These are phyloP conservation scores for Candida frijolesensis DNA, from an alignment of 1,139 yeast species.

Conservation along the genomic window DNA sequence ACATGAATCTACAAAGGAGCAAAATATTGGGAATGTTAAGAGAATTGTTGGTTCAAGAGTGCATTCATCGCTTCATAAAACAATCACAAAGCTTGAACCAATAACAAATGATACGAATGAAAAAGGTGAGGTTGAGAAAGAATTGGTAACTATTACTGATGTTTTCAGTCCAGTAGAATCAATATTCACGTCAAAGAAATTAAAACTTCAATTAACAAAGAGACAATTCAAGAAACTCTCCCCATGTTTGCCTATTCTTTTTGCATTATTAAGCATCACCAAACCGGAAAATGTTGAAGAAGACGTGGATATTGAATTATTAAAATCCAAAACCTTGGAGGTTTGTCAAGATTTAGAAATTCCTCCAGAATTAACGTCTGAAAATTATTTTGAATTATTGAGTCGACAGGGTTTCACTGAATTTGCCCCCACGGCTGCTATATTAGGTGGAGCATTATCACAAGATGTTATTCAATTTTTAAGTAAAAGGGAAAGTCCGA, in stretches of 20 bases:
- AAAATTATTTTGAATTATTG: conserved; percentile 42
- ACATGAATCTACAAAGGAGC: conserved; percentile 51
- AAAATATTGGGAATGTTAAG: conserved; percentile 53
- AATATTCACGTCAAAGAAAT: conserved; percentile 38
- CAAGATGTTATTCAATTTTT: conserved; percentile 88
- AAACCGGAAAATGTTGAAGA: conserved; percentile 32
- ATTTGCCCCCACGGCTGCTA: conserved; percentile 83
- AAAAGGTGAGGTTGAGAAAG: conserved; percentile 41
- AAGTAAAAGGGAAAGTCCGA: conserved; percentile 76
- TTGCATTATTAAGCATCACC: conserved; percentile 53
- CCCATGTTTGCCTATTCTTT: conserved; percentile 61
- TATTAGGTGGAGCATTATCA: conserved; percentile 86
- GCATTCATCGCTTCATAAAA: conserved; percentile 42
- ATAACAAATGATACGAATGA: conserved; percentile 13
- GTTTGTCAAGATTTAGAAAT: conserved; percentile 36
- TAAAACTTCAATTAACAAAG: conserved; percentile 47
- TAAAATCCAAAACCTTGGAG: conserved; percentile 27
- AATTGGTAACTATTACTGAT: conserved; percentile 60
- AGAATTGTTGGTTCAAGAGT: conserved; percentile 48
- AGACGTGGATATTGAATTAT: conserved; percentile 29
- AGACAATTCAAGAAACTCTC: conserved; percentile 63
- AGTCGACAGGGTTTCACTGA: conserved; percentile 63
- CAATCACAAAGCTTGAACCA: conserved; percentile 48
- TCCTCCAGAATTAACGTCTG: conserved; percentile 38
- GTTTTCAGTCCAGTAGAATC: conserved; percentile 40